Evolutionary conservation across 331 rosid genomes (phyloP), one percentile per base, ranked within the genome.

Genomic region (Rosa hybrid): DNA sequence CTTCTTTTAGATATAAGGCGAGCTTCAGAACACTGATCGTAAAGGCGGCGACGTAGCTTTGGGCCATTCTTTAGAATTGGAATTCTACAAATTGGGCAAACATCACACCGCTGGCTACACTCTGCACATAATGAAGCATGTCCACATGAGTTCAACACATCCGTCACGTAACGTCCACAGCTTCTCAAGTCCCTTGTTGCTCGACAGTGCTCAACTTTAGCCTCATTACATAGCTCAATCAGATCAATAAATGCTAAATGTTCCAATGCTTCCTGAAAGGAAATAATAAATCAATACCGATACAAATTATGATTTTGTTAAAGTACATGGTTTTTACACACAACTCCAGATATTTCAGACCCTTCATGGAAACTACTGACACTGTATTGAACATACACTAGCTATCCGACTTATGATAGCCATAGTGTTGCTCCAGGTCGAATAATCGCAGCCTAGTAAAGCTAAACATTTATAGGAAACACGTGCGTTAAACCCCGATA

Each of bases 101-200:
- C 74, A 79, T 96, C 97, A 82, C 94, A 96, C 77, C 99, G 93
- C 80, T 90, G 92, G 82, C 98, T 83, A 77, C 99, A 96, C 74
- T 93, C 99, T 71, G 88, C 97, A 73, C 99, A 96, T 79, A 96
- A 87, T 20, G 99, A 88, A 49, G 99, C 98, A 77, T 96, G 99
- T 42, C 98, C 93, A 76, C 99, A 96, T 12, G 97, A 90, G 80
- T 56, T 89, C 89, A 93, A 81, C 72, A 88, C 88, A 73, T 89
- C 89, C 68, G 81, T 93, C 27, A 96, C 99, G 76, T 77, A 81
- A 60, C 97, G 97, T 34, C 97, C 98, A 83, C 99, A 96, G 81
- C 98, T 96, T 84, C 99, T 91, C 90, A 96, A 88, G 87, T 96
- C 99, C 83, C 99, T 88, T 25, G 98, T 94, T 51, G 99, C 99